A percentile compares a stretch with the other conserved stretches of the same genome.
These are phyloP conservation scores for Bryoglossum gracile DNA, from an alignment of 495 filamentous ascomycete genomes.

Conservation along the genomic window DNA sequence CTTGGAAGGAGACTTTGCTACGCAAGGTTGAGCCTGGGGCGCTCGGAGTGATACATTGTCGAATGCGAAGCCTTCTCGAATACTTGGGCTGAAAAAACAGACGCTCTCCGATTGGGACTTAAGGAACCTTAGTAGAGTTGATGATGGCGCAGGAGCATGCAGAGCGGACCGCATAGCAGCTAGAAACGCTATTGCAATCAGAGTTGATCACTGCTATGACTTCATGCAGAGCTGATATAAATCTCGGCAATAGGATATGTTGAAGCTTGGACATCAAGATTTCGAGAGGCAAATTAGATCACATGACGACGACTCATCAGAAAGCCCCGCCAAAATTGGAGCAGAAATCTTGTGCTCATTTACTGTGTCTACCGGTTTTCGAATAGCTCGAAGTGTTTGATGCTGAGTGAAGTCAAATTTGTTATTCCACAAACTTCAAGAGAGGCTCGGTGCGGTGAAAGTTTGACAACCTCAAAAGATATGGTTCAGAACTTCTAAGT, in stretches of 20 bases:
- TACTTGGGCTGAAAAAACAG: slow-evolving; percentile 41
- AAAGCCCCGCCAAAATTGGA: too few species aligned
- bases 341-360: too few species aligned
- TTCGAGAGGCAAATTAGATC: slow-evolving; percentile 3
- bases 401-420: not conserved
- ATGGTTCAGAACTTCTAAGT: too few species aligned
- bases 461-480: too few species aligned
- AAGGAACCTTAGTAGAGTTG: slow-evolving; percentile 53
- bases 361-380: too few species aligned
- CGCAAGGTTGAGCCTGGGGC: not conserved
- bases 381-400: not conserved
- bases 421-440: too few species aligned
- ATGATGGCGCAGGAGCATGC: slow-evolving; percentile 43
- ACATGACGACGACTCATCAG: slow-evolving; percentile 17
- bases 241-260: slow-evolving; percentile 5
- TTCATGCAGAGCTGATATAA: not conserved
- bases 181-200: slow-evolving; percentile 10
- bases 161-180: slow-evolving; percentile 30
- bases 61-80: slow-evolving; percentile 28
- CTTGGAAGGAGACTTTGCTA: not conserved
- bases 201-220: not conserved
- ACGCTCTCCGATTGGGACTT: slow-evolving; percentile 49
- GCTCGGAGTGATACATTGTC: slow-evolving; percentile 21
- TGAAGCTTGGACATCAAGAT: slow-evolving; percentile 12
- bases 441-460: too few species aligned